Evolutionary conservation across 2,329 filamentous ascomycete species (phyloP), one percentile per base, ranked within the genome.

Genomic region (Stromatinia cepivora): DNA sequence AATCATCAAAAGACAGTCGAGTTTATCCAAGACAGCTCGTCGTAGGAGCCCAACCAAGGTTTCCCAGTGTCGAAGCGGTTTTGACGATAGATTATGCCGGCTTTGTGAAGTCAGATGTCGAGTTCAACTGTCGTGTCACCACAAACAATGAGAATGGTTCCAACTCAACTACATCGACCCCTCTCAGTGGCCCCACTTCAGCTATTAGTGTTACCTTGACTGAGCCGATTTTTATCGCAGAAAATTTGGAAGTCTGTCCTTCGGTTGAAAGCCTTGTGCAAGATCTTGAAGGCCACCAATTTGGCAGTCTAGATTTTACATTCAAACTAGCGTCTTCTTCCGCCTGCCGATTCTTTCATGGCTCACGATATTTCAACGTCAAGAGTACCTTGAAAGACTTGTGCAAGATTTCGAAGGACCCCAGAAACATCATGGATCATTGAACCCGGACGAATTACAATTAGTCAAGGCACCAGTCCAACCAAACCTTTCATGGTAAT

Each of bases 371-470:
- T 31, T 31, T 31, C 31, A 3, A 31, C 31, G 4, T 31, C 31
- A 31, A 31, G 31, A 31, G 31, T 31, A 31, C 4, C 31, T 31
- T 4, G 31, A 31, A 31, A 31, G 31, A 31, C 31, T 31, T 31
- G 31, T 31, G 4, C 31, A 31, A 31, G 31, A 31, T 31, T 31
- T 31, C 31, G 31, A 31, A 31, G 1, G 46, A 20, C 46, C 11
- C 4, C 22, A 28, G 45, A 71, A 62, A 70, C 22, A 63, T 54
- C 66, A 25, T 70, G n/a, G 61, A 56, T 46, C 52, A 42, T 1
- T 75, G 72, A 73, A 74, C 34, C 70, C 71, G 36, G 75, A 76
- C 56, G 74, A 76, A 62, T 62, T 76, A 58, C 74, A 76, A 54
- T 57, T 4, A 66, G 53, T 64, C 13, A 2, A 28, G 13, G 8